Base-by-base conservation (phyloP, 257 asterid genomes). In the Solanum neorickii region DNA sequence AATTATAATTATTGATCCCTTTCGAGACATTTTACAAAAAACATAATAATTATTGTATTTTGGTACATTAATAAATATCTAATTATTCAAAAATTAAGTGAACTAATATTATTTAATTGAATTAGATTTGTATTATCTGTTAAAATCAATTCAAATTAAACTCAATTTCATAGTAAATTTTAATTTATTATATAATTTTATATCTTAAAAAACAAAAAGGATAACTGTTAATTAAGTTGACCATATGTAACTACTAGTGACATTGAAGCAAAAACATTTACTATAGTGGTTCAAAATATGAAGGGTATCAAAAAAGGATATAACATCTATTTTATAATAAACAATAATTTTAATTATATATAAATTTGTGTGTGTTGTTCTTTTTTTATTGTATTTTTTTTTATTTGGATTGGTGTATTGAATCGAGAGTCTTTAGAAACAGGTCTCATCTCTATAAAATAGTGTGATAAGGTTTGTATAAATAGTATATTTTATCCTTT, bases 391-490 rank as follows among this genome's bases (percentile, higher is more conserved):
- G 44, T 41, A 9, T 41, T 41, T 41, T 41, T 0, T 8, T 41
- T 41, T 41, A 41, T 9, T 41, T 41, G 12, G 3, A 3, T 41
- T 41, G 3, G 0, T 41, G 12, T 9, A 41, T 2, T 39, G 44
- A 41, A 0, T 0, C 0, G 42, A 7, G 11, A 41, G 11, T 9
- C 44, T 41, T 52, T 9, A 16, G 0, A 52, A 52, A 1, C 0
- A 16, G 0, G 0, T 52, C 7, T 52, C 0, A 1, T 0, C 10
- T 52, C 16, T 16, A 6, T 1, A 6, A 52, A 2, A 1, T 37
- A 5, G n/a, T 16, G 1, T 16, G 23, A 16, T 16, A 52, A 52
- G 9, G 9, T 3, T 0, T 52, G 9, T 15, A 52, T 52, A 52
- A 16, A 16, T 52, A 2, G 0, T 2, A 15, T 49, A 52, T 18